A percentile compares a stretch with the other conserved stretches of the same genome.
These are phyloP conservation scores for Penicillium sp. DNA, from an alignment of 2,329 filamentous ascomycete species.

Conservation along the genomic window DNA sequence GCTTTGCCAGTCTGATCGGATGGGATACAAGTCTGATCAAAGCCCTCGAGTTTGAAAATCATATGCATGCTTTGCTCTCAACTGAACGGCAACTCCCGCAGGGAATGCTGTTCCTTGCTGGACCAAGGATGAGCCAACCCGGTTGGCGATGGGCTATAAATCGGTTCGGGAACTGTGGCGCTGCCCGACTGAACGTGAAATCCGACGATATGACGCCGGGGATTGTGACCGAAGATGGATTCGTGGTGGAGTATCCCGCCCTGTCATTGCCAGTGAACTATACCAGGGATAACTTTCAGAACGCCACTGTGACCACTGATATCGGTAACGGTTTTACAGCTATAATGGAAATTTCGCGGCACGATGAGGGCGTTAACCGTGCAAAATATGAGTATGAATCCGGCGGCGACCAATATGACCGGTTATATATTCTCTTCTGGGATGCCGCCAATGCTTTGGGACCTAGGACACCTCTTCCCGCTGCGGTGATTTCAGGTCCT, in stretches of 20 bases:
- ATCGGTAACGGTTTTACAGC: not conserved
- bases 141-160: constrained; percentile 17
- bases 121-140: constrained; percentile 9
- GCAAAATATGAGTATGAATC: not conserved
- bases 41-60: constrained; percentile 7
- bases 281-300: not conserved
- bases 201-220: constrained; percentile 13
- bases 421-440: constrained; percentile 11
- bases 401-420: not conserved
- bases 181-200: constrained; percentile 4
- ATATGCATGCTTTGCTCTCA: constrained; percentile 12
- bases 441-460: not conserved
- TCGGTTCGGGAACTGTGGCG: constrained; percentile 11
- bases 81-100: constrained; percentile 1
- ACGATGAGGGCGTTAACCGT: constrained; percentile 3
- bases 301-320: not conserved
- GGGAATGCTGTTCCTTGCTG: constrained; percentile 11
- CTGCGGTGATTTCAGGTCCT: constrained; percentile 1
- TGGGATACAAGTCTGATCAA: constrained; percentile 10
- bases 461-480: not conserved
- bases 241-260: constrained; percentile 3
- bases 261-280: not conserved
- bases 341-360: not conserved
- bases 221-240: not conserved
- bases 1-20: constrained; percentile 14